Conservation (phyloP, 1,139 yeast genomes). For the Suhomyces guaymorum region DNA sequence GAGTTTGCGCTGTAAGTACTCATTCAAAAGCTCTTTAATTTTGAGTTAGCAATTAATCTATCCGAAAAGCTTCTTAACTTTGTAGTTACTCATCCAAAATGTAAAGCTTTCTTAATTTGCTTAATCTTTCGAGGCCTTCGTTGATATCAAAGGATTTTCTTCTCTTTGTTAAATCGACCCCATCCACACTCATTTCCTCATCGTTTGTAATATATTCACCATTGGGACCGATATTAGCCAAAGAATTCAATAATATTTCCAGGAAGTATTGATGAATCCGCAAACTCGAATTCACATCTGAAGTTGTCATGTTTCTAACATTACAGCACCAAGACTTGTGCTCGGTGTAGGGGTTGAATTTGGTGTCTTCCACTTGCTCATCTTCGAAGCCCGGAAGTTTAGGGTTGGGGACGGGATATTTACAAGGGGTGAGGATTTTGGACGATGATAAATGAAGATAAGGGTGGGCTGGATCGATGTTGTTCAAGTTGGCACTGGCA, state of each 20-base stretch:
- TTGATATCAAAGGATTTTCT: conserved; percentile 29
- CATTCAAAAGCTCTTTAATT: too few relatives aligned
- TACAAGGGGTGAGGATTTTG: conserved; percentile 35
- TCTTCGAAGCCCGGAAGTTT: conserved; percentile 15
- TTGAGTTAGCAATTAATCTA: too few relatives aligned
- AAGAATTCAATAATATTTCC: conserved; percentile 25
- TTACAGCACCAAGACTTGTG: conserved; percentile 44
- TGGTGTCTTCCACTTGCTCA: conserved; percentile 11
- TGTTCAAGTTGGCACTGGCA: conserved; percentile 2
- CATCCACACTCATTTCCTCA: conserved; percentile 19
- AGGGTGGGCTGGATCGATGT: conserved; percentile 3
- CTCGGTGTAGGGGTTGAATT: conserved; percentile 26
- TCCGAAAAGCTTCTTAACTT: too few relatives aligned
- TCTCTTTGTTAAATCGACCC: conserved; percentile 19
- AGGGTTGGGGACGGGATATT: conserved; percentile 24
- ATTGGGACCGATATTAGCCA: conserved; percentile 24
- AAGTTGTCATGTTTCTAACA: conserved; percentile 18
- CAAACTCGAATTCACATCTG: conserved; percentile 3
- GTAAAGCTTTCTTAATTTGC: conserved; percentile 38
- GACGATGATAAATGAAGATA: conserved; percentile 22
- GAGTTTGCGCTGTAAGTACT: too few relatives aligned
- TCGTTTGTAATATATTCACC: conserved; percentile 27
- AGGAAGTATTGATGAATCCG: conserved; percentile 26
- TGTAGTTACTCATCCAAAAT: conserved; percentile 25
- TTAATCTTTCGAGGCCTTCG: conserved; percentile 36